Evolutionary conservation across 163 green algal species (phyloP), one percentile per base, ranked within the genome.

Genomic region (Scenedesmus sp.): DNA sequence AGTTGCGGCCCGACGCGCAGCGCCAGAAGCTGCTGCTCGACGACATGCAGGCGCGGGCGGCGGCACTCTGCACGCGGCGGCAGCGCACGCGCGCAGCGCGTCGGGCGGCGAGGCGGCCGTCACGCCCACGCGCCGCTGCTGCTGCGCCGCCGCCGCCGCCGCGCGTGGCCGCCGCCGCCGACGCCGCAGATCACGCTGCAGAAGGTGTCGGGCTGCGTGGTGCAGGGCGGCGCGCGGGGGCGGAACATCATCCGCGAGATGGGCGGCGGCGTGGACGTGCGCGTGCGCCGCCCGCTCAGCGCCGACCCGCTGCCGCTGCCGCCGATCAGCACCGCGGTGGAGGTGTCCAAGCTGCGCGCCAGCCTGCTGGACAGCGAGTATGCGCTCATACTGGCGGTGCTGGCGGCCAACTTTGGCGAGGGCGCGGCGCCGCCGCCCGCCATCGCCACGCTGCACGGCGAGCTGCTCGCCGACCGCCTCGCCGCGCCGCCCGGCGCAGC

Each of bases 291-390:
- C 15, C 14, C 70, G 42, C 36, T 75, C 42, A 28, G 53, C 2
- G 60, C 64, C n/a, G 50, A 67, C 4, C 53, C 60, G 33, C 34
- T 69, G n/a, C 78, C 58, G 29, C 44, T 80, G 39, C 84, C 84
- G 26, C 79, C 83, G 13, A 79, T 92, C 47, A 85, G 92, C 45
- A 79, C 92, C 6, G 75, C 67, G 20, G 82, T 97, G 17, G 51
- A 69, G 11, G 63, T 97, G 20, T 90, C 93, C 1, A 80, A 80
- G 42, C 84, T 97, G 33, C 79, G 81, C 13, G 85, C 88, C 0
- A 78, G 75, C 17, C 51, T 96, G 4, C 87, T 83, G 11, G 92
- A 96, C 71, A 48, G 15, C 0, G 92, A 97, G 77, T 97, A 95
- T 78, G 60, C 83, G 13, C 73, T 86, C 24, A 87, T 92, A 29